These are phyloP conservation scores for Penicillium goetzii DNA, from an alignment of 495 filamentous ascomycete species.

Conservation along the genomic window DNA sequence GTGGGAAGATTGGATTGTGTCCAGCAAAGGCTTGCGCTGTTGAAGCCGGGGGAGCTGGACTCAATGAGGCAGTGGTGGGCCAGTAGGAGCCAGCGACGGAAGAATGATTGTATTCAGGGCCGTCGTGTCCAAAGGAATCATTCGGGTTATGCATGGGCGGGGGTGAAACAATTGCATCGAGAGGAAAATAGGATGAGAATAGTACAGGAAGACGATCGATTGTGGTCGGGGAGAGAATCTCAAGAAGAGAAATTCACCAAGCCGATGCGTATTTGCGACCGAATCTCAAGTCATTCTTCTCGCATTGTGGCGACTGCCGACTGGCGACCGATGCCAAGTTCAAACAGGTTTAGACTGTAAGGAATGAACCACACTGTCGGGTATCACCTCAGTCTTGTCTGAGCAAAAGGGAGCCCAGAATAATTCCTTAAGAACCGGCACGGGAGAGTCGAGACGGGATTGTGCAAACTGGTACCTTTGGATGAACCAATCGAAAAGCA, in stretches of 20 bases:
- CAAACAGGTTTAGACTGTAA: constrained; percentile 1
- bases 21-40: background rate
- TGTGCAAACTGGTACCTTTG: background rate
- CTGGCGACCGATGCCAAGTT: background rate
- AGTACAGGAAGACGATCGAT: background rate
- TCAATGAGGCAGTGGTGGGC: background rate
- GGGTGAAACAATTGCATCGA: background rate
- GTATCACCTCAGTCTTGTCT: background rate
- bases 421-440: background rate
- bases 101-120: background rate
- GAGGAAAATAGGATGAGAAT: background rate
- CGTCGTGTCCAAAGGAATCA: background rate
- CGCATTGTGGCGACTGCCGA: background rate
- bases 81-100: background rate
- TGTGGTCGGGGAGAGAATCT: background rate
- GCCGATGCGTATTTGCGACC: background rate
- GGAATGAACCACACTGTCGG: background rate
- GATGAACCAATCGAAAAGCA: background rate
- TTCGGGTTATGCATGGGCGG: constrained; percentile 5
- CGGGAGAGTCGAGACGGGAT: no score
- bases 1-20: background rate
- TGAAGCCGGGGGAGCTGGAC: background rate
- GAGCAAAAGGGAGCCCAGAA: background rate
- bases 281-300: background rate
- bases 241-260: background rate